Base-by-base conservation (phyloP, 2,329 filamentous ascomycete genomes). In the Fusarium floridanum region DNA sequence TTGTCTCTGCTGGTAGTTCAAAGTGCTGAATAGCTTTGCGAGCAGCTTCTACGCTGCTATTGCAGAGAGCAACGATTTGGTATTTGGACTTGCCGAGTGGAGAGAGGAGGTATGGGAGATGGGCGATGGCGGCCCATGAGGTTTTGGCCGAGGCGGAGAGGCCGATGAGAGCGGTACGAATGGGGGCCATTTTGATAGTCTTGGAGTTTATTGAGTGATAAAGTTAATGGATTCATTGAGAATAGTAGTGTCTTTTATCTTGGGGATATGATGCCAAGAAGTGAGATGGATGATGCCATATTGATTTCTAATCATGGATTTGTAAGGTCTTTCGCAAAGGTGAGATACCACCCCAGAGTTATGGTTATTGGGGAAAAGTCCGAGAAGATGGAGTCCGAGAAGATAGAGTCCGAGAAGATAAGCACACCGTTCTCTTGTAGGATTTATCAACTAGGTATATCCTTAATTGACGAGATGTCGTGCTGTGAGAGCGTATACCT, bases 41-140 rank as follows among this genome's bases (percentile, higher is more conserved):
- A 0, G 88, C 87, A 0, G 87, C 83, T 2, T 83, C 80, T 1
- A 84, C 77, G 55, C 83, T 85, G 22, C 85, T 87, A 81, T 90
- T 90, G 68, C 86, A 84, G 1, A 91, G 81, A 1, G 88, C 89
- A 2, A 87, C 84, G 55, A 91, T 87, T 29, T 84, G 67, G 70
- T 85, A 90, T 14, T 84, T 81, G 2, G 82, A 72, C 17, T 82
- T 83, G 9, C 85, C 84, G 4, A 78, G 81, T 0, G 85, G 79
- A 0, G 88, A 88, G 34, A 86, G 79, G 4, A 92, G 86, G 77
- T 91, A 91, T 0, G 91, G 89, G 0, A 92, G 85, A 75, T 92
- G 91, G 3, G 87, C 89, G 29, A 77, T 74, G 36, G 82, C 83
- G 3, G 89, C 89, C 90, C 90, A 92, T 0, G 86, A 85, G 6